phyloP scores from a whole-genome alignment of 192 early-diverging fungal genomes.

The Backusella mclennaniae region DNA sequence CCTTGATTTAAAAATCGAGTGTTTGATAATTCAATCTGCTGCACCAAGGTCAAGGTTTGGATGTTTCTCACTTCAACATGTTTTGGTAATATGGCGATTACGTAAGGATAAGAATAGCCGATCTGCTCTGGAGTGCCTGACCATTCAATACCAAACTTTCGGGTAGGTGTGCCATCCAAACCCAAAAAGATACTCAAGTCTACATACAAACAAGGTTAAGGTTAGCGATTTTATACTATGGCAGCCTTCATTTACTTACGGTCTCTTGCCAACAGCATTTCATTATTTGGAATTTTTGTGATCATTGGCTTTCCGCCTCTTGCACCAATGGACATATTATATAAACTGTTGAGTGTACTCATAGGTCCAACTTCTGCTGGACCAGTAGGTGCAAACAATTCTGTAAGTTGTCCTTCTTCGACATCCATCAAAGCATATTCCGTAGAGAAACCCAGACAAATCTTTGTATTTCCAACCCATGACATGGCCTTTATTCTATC shows the following conservation, averaged over 20 bases:
- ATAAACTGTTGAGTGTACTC: conserved; percentile 44
- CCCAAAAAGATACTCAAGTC: conserved; percentile 60
- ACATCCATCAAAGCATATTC: conserved; percentile 65
- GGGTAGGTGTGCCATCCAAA: conserved; percentile 53
- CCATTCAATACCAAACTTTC: conserved; percentile 62
- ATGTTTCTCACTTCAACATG: conserved; percentile 88
- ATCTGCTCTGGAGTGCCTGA: conserved; percentile 59
- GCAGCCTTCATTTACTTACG: conserved; percentile 35
- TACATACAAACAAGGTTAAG: background rate
- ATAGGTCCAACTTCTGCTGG: conserved; percentile 41
- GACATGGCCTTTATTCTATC: conserved; percentile 74
- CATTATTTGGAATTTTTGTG: conserved; percentile 60
- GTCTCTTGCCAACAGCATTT: conserved; percentile 63
- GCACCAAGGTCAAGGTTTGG: conserved; percentile 78
- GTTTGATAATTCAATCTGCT: conserved; percentile 70
- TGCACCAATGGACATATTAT: conserved; percentile 50
- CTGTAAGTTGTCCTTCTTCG: conserved; percentile 49
- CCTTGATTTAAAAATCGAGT: conserved; percentile 67
- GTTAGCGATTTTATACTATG: too few relatives aligned
- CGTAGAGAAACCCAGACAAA: conserved; percentile 62
- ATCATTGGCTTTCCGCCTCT: conserved; percentile 56
- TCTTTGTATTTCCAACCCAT: conserved; percentile 69
- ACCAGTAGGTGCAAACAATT: conserved; percentile 52
- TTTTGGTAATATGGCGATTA: conserved; percentile 62
- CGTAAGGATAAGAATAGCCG: conserved; percentile 69